phyloP scores from a whole-genome alignment of 164 flowering plant species.

The Liriodendron chinense region DNA sequence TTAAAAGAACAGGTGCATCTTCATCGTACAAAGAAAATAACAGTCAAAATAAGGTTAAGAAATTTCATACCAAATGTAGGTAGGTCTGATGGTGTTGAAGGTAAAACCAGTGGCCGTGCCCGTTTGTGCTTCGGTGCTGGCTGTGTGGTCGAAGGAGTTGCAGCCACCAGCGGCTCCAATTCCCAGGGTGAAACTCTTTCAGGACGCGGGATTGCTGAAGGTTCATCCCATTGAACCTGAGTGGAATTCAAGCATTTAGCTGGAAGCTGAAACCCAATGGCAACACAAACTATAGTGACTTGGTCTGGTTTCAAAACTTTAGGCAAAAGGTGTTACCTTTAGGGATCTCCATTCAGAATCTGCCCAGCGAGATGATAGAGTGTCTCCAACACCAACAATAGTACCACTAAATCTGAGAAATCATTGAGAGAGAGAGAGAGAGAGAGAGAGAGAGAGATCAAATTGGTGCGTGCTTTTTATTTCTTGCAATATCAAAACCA shows the following conservation, averaged over 20 bases:
- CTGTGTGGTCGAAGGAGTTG: slow-evolving; percentile 48
- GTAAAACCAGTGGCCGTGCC: slow-evolving; percentile 63
- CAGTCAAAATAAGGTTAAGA: background rate
- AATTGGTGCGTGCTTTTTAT: background rate
- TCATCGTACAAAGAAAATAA: background rate
- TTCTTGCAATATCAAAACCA: background rate
- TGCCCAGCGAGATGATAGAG: slow-evolving; percentile 55
- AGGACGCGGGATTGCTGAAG: slow-evolving; percentile 74
- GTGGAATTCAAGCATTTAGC: background rate
- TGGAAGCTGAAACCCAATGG: background rate
- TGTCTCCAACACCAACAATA: slow-evolving; percentile 77
- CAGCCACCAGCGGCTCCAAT: slow-evolving; percentile 75
- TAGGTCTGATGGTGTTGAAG: slow-evolving; percentile 45
- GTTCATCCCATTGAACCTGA: slow-evolving; percentile 99
- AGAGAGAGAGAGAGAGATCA: background rate
- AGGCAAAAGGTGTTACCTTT: slow-evolving; percentile 45
- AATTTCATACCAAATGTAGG: slow-evolving; percentile 46
- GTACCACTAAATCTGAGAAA: slow-evolving; percentile 81
- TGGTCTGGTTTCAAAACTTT: background rate
- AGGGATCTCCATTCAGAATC: slow-evolving; percentile 94
- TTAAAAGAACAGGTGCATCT: background rate
- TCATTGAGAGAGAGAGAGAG: background rate
- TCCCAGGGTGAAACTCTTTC: slow-evolving; percentile 96
- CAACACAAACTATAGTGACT: background rate
- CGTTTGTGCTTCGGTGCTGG: slow-evolving; percentile 70